A percentile compares a stretch with the other conserved stretches of the same genome.
phyloP scores from a whole-genome alignment of 2,329 filamentous ascomycete species.

The Pseudocercospora cruenta region DNA sequence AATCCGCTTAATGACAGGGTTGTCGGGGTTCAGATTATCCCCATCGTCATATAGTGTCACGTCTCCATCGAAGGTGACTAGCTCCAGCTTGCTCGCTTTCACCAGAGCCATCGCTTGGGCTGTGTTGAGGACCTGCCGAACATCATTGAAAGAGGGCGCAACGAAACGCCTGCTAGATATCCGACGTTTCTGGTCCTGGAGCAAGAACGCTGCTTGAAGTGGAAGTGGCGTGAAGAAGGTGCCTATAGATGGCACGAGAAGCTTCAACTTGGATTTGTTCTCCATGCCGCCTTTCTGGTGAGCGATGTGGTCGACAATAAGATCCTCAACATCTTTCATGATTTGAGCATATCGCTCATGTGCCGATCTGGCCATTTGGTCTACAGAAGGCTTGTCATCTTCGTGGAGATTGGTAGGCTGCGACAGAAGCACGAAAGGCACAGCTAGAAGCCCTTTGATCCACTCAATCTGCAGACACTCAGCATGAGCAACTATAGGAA shows the following conservation, averaged over 20 bases:
- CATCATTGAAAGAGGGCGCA: slow-evolving; percentile 94
- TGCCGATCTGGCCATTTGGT: slow-evolving; percentile 72
- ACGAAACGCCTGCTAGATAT: slow-evolving; percentile 93
- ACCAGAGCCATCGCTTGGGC: slow-evolving; percentile 93
- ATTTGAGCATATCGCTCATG: slow-evolving; percentile 93
- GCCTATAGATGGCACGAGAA: slow-evolving; percentile 89
- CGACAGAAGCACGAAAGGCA: slow-evolving; percentile 94
- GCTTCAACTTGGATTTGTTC: slow-evolving; percentile 78
- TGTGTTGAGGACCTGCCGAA: slow-evolving; percentile 89
- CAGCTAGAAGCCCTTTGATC: slow-evolving; percentile 87
- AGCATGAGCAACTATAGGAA: slow-evolving; percentile 46
- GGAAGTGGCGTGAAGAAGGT: slow-evolving; percentile 88
- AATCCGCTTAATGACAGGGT: slow-evolving; percentile 73
- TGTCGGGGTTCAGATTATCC: slow-evolving; percentile 72
- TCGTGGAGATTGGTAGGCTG: slow-evolving; percentile 89
- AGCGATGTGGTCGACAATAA: slow-evolving; percentile 87
- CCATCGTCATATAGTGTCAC: slow-evolving; percentile 90
- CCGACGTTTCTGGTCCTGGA: slow-evolving; percentile 81
- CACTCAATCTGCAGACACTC: slow-evolving; percentile 54
- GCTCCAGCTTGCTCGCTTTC: slow-evolving; percentile 69
- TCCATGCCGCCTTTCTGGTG: slow-evolving; percentile 64
- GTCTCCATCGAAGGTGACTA: slow-evolving; percentile 96
- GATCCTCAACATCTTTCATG: slow-evolving; percentile 86
- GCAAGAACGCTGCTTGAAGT: slow-evolving; percentile 70
- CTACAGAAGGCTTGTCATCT: slow-evolving; percentile 64